phyloP scores from a whole-genome alignment of 805 yeast genomes.

The Pichia nakasei region DNA sequence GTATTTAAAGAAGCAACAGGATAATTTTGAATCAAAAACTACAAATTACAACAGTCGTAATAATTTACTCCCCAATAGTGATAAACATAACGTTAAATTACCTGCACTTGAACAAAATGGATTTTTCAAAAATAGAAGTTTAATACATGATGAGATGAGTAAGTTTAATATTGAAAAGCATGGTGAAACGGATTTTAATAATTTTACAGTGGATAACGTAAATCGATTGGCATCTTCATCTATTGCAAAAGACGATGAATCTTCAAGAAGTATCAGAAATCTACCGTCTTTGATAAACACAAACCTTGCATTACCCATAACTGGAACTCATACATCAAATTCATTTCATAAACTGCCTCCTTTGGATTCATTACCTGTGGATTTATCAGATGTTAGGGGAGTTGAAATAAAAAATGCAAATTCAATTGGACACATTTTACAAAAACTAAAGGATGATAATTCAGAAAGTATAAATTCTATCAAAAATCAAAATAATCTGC shows the following conservation, averaged over 20 bases:
- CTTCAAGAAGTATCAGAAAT: neutral
- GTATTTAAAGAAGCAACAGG: neutral
- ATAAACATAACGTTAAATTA: neutral
- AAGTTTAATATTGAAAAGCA: no score
- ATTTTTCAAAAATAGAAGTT: neutral
- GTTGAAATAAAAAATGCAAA: neutral
- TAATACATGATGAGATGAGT: neutral
- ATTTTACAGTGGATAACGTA: no score
- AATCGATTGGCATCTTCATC: neutral
- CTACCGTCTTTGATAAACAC: neutral
- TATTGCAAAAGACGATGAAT: neutral
- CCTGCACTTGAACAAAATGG: neutral
- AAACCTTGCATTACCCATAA: neutral
- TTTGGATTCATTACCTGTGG: neutral
- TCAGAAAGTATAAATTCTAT: neutral
- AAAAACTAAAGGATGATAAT: neutral
- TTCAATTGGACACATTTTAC: neutral
- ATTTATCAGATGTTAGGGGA: neutral
- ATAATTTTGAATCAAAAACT: no score
- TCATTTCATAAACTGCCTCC: neutral
- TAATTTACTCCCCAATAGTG: no score
- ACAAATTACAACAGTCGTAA: no score
- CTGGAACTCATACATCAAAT: neutral
- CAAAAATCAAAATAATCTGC: neutral
- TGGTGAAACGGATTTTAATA: no score